phyloP scores from a whole-genome alignment of 2,329 filamentous ascomycete species.

The Verticillium albo-atrum region DNA sequence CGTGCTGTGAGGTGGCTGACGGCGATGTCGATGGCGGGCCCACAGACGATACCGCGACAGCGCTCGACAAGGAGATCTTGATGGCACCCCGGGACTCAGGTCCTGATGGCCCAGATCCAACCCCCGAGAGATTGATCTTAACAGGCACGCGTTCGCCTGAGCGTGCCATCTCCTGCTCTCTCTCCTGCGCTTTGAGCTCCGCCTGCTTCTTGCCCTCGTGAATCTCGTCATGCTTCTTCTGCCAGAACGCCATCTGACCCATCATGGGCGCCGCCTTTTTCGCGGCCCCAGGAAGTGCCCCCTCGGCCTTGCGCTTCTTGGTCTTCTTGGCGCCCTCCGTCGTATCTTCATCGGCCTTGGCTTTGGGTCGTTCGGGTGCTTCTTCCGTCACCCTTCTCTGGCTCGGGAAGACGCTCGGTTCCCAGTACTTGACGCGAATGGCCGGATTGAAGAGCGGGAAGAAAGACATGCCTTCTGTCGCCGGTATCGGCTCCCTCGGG shows the following conservation, averaged over 20 bases:
- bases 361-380: slow-evolving; percentile 35
- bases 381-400: slow-evolving; percentile 55
- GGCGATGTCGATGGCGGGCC: not conserved
- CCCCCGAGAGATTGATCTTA: slow-evolving; percentile 13
- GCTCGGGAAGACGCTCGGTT: slow-evolving; percentile 66
- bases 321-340: slow-evolving; percentile 28
- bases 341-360: slow-evolving; percentile 23
- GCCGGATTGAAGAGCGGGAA: slow-evolving; percentile 64
- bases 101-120: not conserved
- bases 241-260: slow-evolving; percentile 39
- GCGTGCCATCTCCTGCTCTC: not conserved
- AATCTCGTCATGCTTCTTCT: slow-evolving; percentile 37
- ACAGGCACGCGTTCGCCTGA: slow-evolving; percentile 10
- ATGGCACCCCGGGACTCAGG: slow-evolving; percentile 13
- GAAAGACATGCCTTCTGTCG: slow-evolving; percentile 63
- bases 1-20: not conserved
- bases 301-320: slow-evolving; percentile 53
- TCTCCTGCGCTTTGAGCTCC: not conserved
- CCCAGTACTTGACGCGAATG: slow-evolving; percentile 71
- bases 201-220: slow-evolving; percentile 16
- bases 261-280: slow-evolving; percentile 37
- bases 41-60: slow-evolving; percentile 1
- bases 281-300: slow-evolving; percentile 12
- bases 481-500: slow-evolving; percentile 49
- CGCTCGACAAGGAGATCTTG: slow-evolving; percentile 23